Percentiles rank a stretch among this genome's conserved stretches.
phyloP scores from a whole-genome alignment of 495 filamentous ascomycete genomes.

The Achaetomiella virescens region DNA sequence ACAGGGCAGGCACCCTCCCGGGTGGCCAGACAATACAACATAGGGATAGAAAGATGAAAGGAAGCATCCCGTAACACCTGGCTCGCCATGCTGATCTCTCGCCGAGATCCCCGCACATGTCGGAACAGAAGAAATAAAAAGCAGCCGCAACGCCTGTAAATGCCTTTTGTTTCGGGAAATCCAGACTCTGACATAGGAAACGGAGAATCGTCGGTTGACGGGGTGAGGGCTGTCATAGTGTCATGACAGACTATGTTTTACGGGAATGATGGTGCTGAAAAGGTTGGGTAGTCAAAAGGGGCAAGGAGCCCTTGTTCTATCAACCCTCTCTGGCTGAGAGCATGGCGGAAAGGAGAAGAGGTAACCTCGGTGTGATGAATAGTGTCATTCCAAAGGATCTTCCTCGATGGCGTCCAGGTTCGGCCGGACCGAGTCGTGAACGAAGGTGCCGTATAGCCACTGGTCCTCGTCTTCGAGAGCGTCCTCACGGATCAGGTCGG shows the following conservation, averaged over 20 bases:
- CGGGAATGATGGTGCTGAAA: background rate
- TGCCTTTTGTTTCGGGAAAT: constrained; percentile 21
- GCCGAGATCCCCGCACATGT: constrained; percentile 1
- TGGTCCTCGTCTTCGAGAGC: constrained; percentile 46
- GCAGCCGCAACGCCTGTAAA: constrained; percentile 26
- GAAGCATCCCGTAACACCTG: constrained; percentile 3
- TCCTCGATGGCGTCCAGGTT: constrained; percentile 45
- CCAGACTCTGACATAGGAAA: constrained; percentile 14
- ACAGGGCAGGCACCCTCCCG: background rate
- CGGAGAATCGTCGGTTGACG: background rate
- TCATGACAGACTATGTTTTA: background rate
- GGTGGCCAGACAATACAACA: background rate
- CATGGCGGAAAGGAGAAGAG: background rate
- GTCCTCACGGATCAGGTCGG: constrained; percentile 49
- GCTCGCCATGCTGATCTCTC: constrained; percentile 13
- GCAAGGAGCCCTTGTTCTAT: background rate
- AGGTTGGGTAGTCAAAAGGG: background rate
- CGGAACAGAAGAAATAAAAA: background rate
- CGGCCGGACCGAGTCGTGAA: constrained; percentile 39
- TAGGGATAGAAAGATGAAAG: background rate
- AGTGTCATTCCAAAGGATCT: constrained; percentile 33
- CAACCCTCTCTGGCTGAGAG: background rate
- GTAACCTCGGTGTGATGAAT: background rate
- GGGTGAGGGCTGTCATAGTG: background rate
- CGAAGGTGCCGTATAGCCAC: constrained; percentile 44